Evolutionary conservation across 371 early-diverging fungal species (phyloP).

Genomic region (Rhizopus microsporus): DNA sequence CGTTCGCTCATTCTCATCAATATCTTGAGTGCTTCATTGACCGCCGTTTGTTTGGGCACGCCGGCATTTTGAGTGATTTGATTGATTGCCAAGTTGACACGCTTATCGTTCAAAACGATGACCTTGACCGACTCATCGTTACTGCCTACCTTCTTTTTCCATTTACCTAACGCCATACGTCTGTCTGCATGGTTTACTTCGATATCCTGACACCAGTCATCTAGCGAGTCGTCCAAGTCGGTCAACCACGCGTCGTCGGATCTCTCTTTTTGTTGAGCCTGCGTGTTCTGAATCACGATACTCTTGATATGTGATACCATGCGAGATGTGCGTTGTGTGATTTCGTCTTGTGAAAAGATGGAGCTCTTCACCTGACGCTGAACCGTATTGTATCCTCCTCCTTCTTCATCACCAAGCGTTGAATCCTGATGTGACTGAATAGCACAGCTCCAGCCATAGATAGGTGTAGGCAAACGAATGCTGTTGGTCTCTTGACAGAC

Average conservation of each 20-base stretch:
- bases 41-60: slow-evolving; percentile 48
- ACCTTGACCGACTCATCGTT: slow-evolving; percentile 50
- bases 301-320: slow-evolving; percentile 44
- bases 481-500: slow-evolving; percentile 38
- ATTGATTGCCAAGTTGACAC: slow-evolving; percentile 45
- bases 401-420: slow-evolving; percentile 3
- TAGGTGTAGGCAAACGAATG: slow-evolving; percentile 31
- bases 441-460: slow-evolving; percentile 46
- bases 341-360: slow-evolving; percentile 36
- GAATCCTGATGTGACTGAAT: slow-evolving; percentile 9
- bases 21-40: slow-evolving; percentile 50
- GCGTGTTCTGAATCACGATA: slow-evolving; percentile 21
- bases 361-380: slow-evolving; percentile 40
- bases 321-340: slow-evolving; percentile 34
- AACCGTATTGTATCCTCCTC: slow-evolving; percentile 2
- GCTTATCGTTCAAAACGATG: slow-evolving; percentile 51
- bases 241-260: slow-evolving; percentile 48
- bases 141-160: slow-evolving; percentile 49
- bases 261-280: slow-evolving; percentile 7
- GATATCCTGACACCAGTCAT: slow-evolving; percentile 50
- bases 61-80: slow-evolving; percentile 53
- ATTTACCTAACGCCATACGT: slow-evolving; percentile 42
- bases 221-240: slow-evolving; percentile 48
- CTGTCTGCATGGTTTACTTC: slow-evolving; percentile 25
- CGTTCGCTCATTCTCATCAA: slow-evolving; percentile 53